phyloP scores from a whole-genome alignment of 2,329 filamentous ascomycete genomes.

The Alternaria sp. region DNA sequence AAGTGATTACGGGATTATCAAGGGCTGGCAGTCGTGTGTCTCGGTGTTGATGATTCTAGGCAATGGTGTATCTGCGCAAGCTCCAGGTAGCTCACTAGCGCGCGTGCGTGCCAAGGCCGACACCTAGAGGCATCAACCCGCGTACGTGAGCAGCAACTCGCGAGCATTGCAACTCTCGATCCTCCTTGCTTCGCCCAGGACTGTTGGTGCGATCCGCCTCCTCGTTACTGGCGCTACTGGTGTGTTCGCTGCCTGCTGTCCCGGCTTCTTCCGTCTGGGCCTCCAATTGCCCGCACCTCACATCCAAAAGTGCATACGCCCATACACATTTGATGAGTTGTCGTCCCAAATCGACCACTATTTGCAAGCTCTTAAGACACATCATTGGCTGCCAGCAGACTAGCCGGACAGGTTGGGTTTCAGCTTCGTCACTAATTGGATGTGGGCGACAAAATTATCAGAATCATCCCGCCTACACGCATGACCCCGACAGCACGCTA shows the following conservation, averaged over 20 bases:
- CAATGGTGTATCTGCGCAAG: conserved; percentile 42
- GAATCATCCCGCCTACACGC: conserved; percentile 47
- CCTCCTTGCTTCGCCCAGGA: background rate
- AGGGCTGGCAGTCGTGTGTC: conserved; percentile 6
- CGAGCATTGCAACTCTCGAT: background rate
- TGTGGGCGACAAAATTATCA: conserved; percentile 36
- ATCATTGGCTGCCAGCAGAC: conserved; percentile 38
- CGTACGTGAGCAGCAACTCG: background rate
- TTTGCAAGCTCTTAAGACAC: conserved; percentile 29
- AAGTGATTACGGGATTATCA: background rate
- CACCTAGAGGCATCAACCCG: background rate
- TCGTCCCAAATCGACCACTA: conserved; percentile 40
- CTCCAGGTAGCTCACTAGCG: conserved; percentile 23
- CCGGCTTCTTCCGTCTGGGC: conserved; percentile 23
- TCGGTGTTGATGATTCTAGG: conserved; percentile 35
- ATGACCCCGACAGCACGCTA: conserved; percentile 42
- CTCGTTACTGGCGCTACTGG: background rate
- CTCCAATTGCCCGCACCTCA: conserved; percentile 35
- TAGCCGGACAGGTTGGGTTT: conserved; percentile 48
- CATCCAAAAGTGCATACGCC: conserved; percentile 32
- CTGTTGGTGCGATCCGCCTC: background rate
- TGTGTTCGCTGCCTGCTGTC: conserved; percentile 1
- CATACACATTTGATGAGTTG: conserved; percentile 48
- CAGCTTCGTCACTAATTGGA: conserved; percentile 41
- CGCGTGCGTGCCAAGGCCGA: conserved; percentile 21